phyloP scores from a whole-genome alignment of 2,329 filamentous ascomycete species.

The Colletotrichum lupini region DNA sequence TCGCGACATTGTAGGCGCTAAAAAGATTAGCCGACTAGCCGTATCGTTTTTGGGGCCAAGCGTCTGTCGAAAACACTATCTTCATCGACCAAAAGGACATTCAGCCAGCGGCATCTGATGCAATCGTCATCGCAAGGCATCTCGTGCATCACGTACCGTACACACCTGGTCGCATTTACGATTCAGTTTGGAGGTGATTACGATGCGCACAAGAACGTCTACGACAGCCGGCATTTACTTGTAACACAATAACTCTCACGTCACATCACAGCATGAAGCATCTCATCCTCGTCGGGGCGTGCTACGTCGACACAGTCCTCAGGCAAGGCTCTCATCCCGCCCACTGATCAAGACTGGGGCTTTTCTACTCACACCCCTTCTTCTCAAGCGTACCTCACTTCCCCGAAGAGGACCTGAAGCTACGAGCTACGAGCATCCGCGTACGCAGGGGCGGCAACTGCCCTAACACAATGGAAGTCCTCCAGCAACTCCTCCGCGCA shows the following conservation, averaged over 20 bases:
- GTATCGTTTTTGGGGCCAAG: background rate
- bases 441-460: slow-evolving; percentile 78
- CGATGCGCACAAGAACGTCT: background rate
- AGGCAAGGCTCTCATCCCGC: slow-evolving; percentile 56
- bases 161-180: background rate
- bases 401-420: slow-evolving; percentile 77
- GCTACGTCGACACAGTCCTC: slow-evolving; percentile 78
- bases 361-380: background rate
- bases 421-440: slow-evolving; percentile 69
- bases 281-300: slow-evolving; percentile 73
- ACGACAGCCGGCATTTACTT: background rate
- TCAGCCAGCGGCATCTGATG: background rate
- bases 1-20: background rate
- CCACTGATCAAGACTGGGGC: no score
- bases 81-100: background rate
- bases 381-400: slow-evolving; percentile 70
- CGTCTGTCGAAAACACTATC: background rate
- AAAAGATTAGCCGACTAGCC: background rate
- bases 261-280: slow-evolving; percentile 56
- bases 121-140: background rate
- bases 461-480: slow-evolving; percentile 76
- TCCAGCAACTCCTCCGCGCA: slow-evolving; percentile 67
- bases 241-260: background rate
- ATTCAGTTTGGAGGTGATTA: background rate
- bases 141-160: background rate